Evolutionary conservation across 2,329 filamentous ascomycete genomes (phyloP).

Genomic region (Talaromyces sp.): DNA sequence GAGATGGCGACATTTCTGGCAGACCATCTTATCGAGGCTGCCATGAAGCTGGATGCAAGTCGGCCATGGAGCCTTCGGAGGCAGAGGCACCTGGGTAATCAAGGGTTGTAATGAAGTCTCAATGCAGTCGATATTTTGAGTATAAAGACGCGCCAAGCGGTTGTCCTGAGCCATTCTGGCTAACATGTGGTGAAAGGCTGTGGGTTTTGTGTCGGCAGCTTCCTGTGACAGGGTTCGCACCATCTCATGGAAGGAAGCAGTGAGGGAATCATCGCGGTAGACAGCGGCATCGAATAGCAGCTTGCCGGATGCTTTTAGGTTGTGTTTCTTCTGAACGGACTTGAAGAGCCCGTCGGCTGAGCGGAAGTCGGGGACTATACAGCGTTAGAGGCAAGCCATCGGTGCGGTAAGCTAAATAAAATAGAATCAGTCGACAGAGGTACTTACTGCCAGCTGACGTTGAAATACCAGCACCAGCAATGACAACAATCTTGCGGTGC

Average conservation of each 20-base stretch:
- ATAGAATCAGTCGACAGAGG: constrained; percentile 19
- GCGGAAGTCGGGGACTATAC: constrained; percentile 84
- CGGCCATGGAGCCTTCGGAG: constrained; percentile 85
- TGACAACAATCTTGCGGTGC: constrained; percentile 94
- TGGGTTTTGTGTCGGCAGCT: constrained; percentile 74
- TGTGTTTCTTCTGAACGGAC: constrained; percentile 78
- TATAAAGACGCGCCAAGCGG: constrained; percentile 84
- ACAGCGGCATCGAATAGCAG: constrained; percentile 96
- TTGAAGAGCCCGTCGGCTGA: constrained; percentile 87
- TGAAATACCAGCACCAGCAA: constrained; percentile 94
- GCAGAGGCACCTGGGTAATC: constrained; percentile 74
- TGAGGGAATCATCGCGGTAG: constrained; percentile 86
- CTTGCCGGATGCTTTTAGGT: constrained; percentile 88
- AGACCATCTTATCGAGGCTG: constrained; percentile 92
- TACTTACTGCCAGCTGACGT: constrained; percentile 85
- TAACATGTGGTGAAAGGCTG: constrained; percentile 87
- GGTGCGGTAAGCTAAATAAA: background rate
- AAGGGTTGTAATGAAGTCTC: constrained; percentile 80
- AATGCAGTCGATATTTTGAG: constrained; percentile 94
- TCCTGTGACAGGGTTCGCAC: constrained; percentile 80
- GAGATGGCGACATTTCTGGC: constrained; percentile 82
- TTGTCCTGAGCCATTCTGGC: constrained; percentile 85
- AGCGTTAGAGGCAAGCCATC: constrained; percentile 21
- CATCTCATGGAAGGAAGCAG: constrained; percentile 92
- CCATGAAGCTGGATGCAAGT: constrained; percentile 91